Base-by-base conservation (phyloP, 768 basidiomycete species). In the Tricholoma flavovirens region DNA sequence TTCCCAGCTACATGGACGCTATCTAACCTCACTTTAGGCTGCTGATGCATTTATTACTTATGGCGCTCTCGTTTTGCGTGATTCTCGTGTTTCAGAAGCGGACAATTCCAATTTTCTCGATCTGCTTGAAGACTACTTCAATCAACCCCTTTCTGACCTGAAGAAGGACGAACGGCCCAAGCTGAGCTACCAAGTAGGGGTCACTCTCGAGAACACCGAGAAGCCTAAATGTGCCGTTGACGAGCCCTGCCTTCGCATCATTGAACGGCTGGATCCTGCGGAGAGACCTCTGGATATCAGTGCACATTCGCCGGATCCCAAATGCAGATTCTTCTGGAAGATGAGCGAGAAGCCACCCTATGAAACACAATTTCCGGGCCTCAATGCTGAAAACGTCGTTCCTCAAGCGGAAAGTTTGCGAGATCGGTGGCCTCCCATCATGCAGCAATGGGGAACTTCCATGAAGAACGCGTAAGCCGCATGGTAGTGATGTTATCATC, bases 151-250 rank as follows among this genome's bases (percentile, higher is more conserved):
- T 32, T 71, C 73, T 2, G 76, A 75, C 1, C 74, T 98, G 55
- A 76, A 79, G 74, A 76, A 81, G 60, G 95, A 98, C 59, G 86
- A 91, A 66, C 82, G 85, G 15, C 91, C 92, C 0, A 91, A 97
- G 61, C 74, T 91, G 10, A 84, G 88, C 54, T 98, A 93, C 70
- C 95, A 98, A 71, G 86, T 93, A 40, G 94, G 95, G 2, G 93
- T 93, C 4, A 97, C 94, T 4, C 83, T 96, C n/a, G 93, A 95
- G 72, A 93, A 95, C 69, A 98, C 93, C 2, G 95, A 97, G 73
- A 93, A 91, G 64, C 88, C 88, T 35, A 90, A 84, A 67, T 93
- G 90, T 68, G 88, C 90, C 4, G 85, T 83, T 9, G 82, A 93
- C 65, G 86, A 89, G 49, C 84, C 89, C 10, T 98, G 95, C 66